Conservation (phyloP, 176 grass and related monocot species). For the Oryza nivara region DNA sequence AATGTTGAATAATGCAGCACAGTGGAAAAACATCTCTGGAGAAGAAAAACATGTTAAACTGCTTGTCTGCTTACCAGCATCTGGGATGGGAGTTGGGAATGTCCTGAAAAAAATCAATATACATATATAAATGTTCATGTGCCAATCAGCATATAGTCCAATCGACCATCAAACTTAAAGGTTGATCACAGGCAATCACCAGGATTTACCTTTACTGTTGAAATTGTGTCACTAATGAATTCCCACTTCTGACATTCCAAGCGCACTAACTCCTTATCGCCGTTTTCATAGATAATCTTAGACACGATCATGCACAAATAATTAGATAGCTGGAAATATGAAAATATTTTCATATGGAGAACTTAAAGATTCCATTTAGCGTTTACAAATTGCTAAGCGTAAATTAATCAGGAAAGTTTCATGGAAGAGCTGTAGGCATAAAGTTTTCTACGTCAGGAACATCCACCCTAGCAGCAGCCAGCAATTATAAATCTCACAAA, state of each 20-base stretch:
- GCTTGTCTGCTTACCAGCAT: slow-evolving; percentile 61
- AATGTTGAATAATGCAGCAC: neutral
- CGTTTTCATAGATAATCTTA: slow-evolving; percentile 54
- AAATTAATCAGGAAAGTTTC: slow-evolving; percentile 1
- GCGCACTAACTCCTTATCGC: slow-evolving; percentile 46
- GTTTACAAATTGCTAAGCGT: slow-evolving; percentile 16
- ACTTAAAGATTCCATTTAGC: neutral
- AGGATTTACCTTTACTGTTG: slow-evolving; percentile 43
- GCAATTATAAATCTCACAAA: slow-evolving; percentile 13
- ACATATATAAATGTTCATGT: slow-evolving; percentile 18
- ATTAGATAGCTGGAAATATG: slow-evolving; percentile 21
- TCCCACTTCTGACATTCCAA: slow-evolving; percentile 62
- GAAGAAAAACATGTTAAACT: neutral
- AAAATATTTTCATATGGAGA: neutral
- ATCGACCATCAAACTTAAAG: slow-evolving; percentile 34
- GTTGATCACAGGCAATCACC: slow-evolving; percentile 17
- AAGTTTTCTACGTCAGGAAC: neutral
- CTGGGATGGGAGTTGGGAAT: slow-evolving; percentile 40
- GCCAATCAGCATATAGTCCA: slow-evolving; percentile 22
- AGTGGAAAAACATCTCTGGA: neutral
- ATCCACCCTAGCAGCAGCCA: neutral
- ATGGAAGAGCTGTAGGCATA: neutral
- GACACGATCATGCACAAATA: neutral
- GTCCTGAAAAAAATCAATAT: slow-evolving; percentile 51
- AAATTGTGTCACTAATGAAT: slow-evolving; percentile 48